phyloP scores from a whole-genome alignment of 768 basidiomycete genomes.

The Boletus pseudo-olivaceus region DNA sequence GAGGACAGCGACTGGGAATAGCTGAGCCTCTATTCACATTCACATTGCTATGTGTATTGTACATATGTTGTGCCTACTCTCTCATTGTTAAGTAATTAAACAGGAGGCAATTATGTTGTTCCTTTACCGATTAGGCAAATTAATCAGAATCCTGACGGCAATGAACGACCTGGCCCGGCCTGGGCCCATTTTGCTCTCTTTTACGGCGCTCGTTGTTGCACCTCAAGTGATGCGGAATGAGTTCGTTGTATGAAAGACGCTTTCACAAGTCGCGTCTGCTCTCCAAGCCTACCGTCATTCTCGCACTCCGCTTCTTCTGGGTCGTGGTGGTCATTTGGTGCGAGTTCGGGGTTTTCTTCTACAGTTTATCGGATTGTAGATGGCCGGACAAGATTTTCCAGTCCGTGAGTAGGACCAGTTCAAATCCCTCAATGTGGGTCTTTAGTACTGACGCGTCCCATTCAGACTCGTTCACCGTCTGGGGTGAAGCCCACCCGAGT shows the following conservation, averaged over 20 bases:
- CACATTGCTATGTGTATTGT: constrained; percentile 6
- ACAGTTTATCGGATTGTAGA: constrained; percentile 52
- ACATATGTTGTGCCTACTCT: constrained; percentile 9
- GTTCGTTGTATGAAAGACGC: constrained; percentile 29
- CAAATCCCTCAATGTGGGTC: background rate
- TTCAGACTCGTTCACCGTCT: constrained; percentile 12
- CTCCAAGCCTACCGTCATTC: constrained; percentile 34
- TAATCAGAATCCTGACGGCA: constrained; percentile 7
- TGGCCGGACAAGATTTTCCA: constrained; percentile 49
- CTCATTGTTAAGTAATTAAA: background rate
- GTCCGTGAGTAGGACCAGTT: constrained; percentile 21
- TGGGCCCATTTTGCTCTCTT: background rate
- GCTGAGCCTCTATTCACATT: background rate
- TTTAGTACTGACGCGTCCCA: constrained; percentile 4
- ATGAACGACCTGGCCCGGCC: background rate
- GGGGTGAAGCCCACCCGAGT: constrained; percentile 46
- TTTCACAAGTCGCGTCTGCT: constrained; percentile 20
- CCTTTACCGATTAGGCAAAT: constrained; percentile 11
- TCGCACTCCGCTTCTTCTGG: constrained; percentile 50
- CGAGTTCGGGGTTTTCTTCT: constrained; percentile 58
- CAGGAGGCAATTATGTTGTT: background rate
- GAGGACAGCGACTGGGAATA: constrained; percentile 60
- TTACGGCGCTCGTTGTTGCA: background rate
- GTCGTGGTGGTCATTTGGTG: constrained; percentile 60
- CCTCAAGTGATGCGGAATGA: constrained; percentile 27